Base-by-base conservation (phyloP, 768 basidiomycete genomes). In the Suillus plorans region DNA sequence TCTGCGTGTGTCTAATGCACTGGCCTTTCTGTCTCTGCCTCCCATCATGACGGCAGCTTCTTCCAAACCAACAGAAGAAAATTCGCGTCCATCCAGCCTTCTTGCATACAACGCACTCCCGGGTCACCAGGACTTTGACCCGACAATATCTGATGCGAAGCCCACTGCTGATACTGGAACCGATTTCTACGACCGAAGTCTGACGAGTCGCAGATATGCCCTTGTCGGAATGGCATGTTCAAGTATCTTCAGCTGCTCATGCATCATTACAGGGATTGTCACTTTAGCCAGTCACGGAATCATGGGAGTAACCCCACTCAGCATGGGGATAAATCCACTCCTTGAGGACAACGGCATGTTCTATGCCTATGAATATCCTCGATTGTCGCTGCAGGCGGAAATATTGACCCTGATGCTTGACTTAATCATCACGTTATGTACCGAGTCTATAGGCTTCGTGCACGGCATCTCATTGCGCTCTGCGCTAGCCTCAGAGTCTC, bases 391-490 rank as follows among this genome's bases (percentile, higher is more conserved):
- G 67, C 36, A 70, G 52, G 67, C 61, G 47, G 75, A 77, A 52
- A 50, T 68, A 1, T 34, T 77, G 37, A 36, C 18, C 47, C 67
- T 76, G 8, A 69, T 20, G 1, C 67, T 76, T 52, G 73, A 71
- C 25, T 53, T 73, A 12, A 65, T 77, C 60, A 69, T 76, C 42
- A 65, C 69, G 0, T 47, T 64, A 4, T 76, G 75, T 22, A 76
- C 73, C 18, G 75, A 76, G 44, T 68, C 76, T 3, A 76, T 66
- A 8, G 76, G 75, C 3, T 69, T 71, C 18, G 69, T 66, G 8
- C 75, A 76, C 22, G 65, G 62, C 41, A 70, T 74, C 37, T 68
- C 74, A 0, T 44, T 76, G 64, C 69, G 74, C 28, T 70, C 72
- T 18, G 71, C 69, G 4, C 66, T 76, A 60, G 66, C 76, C 3